Conservation (phyloP, 2,329 filamentous ascomycete genomes). For the Colletotrichum aenigma region DNA sequence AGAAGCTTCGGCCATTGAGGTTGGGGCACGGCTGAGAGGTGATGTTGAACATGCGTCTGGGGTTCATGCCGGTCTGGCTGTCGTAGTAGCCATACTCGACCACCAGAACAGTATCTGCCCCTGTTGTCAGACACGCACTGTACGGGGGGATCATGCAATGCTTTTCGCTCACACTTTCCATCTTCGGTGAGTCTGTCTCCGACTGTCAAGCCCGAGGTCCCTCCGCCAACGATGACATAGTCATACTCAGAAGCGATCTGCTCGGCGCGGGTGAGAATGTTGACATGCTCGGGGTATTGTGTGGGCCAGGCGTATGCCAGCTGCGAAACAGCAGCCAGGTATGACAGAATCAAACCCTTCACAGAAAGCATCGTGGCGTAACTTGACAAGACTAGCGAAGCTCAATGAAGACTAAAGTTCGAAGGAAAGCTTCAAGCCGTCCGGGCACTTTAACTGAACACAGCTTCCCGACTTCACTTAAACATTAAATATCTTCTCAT, state of each 20-base stretch:
- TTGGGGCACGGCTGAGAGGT: conserved; percentile 31
- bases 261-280: conserved; percentile 9
- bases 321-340: neutral
- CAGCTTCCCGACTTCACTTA: neutral
- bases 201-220: conserved; percentile 46
- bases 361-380: conserved; percentile 1
- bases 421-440: neutral
- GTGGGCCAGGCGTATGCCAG: conserved; percentile 7
- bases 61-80: conserved; percentile 24
- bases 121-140: conserved; percentile 25
- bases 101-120: conserved; percentile 17
- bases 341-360: neutral
- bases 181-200: conserved; percentile 42
- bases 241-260: conserved; percentile 22
- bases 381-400: neutral
- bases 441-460: neutral
- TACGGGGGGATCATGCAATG: neutral
- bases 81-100: conserved; percentile 20
- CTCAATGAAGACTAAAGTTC: neutral
- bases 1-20: conserved; percentile 27
- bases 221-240: conserved; percentile 45
- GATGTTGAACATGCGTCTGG: conserved; percentile 30
- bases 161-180: conserved; percentile 29
- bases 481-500: neutral
- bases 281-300: neutral